These are phyloP conservation scores for Candida coquimbonensis DNA, from an alignment of 805 yeast species.

Conservation along the genomic window DNA sequence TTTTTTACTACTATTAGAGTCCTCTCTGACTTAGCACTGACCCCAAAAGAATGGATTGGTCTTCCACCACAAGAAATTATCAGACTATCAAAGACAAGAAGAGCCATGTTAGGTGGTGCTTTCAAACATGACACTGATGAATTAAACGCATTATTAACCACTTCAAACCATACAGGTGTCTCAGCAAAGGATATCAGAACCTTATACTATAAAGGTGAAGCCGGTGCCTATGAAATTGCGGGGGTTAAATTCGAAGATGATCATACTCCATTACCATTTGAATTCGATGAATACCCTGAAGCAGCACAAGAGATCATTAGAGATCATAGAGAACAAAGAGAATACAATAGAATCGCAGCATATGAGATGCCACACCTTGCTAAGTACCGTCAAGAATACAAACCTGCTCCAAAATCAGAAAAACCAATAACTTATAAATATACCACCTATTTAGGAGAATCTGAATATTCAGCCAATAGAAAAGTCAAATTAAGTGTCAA, in stretches of 20 bases:
- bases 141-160: constrained; percentile 47
- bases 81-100: constrained; percentile 53
- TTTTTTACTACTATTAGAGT: constrained; percentile 10
- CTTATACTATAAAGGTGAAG: constrained; percentile 35
- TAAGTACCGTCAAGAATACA: constrained; percentile 65
- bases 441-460: constrained; percentile 68
- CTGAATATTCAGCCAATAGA: constrained; percentile 46
- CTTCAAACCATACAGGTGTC: constrained; percentile 37
- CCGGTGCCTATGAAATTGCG: constrained; percentile 33
- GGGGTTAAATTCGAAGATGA: constrained; percentile 29
- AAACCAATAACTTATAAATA: constrained; percentile 61
- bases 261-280: constrained; percentile 35
- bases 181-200: constrained; percentile 25
- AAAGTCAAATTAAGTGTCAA: constrained; percentile 58
- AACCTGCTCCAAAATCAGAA: constrained; percentile 31
- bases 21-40: constrained; percentile 33
- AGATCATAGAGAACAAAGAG: constrained; percentile 68
- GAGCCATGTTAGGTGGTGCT: constrained; percentile 42
- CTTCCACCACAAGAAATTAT: constrained; percentile 58
- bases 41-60: constrained; percentile 67
- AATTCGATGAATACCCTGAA: constrained; percentile 60
- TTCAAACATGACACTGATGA: constrained; percentile 47
- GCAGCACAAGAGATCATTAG: constrained; percentile 65
- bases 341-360: constrained; percentile 77
- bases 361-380: constrained; percentile 85